phyloP scores from a whole-genome alignment of 768 basidiomycete genomes.

The Leccinellum rugosiceps region DNA sequence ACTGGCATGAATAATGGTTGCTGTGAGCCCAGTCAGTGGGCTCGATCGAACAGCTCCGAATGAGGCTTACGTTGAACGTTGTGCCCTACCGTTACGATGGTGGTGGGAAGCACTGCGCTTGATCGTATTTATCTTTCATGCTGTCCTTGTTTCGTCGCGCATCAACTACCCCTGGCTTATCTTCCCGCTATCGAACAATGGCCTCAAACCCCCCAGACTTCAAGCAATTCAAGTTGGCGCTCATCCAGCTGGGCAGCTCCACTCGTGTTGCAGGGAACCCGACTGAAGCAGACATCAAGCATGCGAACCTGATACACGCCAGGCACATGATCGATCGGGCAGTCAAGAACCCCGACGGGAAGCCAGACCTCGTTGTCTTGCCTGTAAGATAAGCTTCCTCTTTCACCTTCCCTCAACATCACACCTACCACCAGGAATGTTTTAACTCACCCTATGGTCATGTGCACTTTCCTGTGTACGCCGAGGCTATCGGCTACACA shows the following conservation, averaged over 20 bases:
- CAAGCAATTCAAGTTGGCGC: conserved; percentile 78
- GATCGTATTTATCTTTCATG: conserved; percentile 9
- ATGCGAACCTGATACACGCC: conserved; percentile 79
- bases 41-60: neutral
- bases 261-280: conserved; percentile 35
- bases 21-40: neutral
- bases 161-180: neutral
- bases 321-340: conserved; percentile 76
- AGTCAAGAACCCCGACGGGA: conserved; percentile 39
- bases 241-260: conserved; percentile 84
- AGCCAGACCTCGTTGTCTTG: conserved; percentile 79
- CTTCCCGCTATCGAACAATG: conserved; percentile 19
- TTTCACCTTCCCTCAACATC: neutral
- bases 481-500: conserved; percentile 70
- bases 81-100: neutral
- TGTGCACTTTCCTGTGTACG: conserved; percentile 76
- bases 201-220: conserved; percentile 38
- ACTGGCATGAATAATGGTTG: conserved; percentile 39
- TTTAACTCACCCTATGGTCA: conserved; percentile 88
- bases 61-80: conserved; percentile 3
- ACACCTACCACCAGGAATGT: conserved; percentile 56
- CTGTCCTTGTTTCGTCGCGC: conserved; percentile 13
- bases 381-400: conserved; percentile 50
- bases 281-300: conserved; percentile 47
- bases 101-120: neutral